phyloP scores from a whole-genome alignment of 495 filamentous ascomycete genomes.

The Filosporella fistucella region DNA sequence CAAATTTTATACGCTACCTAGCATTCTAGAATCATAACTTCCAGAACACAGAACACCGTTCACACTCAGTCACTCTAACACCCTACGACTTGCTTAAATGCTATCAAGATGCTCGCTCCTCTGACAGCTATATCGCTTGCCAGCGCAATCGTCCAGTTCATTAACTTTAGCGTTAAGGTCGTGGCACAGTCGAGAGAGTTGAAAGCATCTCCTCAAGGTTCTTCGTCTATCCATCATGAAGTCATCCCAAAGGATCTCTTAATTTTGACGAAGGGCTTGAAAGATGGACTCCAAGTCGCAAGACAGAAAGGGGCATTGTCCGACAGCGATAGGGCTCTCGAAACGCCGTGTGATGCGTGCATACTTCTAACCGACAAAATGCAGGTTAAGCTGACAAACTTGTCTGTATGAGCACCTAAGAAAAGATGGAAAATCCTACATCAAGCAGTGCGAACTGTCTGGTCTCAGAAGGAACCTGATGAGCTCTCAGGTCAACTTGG shows the following conservation, averaged over 20 bases:
- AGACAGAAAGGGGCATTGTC: neutral
- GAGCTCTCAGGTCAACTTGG: neutral
- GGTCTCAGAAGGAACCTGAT: neutral
- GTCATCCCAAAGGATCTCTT: neutral
- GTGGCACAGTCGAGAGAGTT: neutral
- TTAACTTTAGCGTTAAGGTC: constrained; percentile 1
- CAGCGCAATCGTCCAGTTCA: constrained; percentile 1
- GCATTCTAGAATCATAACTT: too few species aligned
- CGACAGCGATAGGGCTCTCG: neutral
- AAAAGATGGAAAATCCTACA: neutral
- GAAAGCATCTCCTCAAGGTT: neutral
- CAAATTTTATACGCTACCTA: too few species aligned
- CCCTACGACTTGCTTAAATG: too few species aligned
- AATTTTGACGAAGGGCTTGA: neutral
- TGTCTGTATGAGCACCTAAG: neutral
- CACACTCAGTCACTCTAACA: too few species aligned
- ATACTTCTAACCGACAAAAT: neutral
- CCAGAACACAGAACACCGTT: too few species aligned
- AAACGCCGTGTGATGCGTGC: neutral
- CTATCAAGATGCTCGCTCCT: neutral
- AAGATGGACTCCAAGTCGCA: neutral
- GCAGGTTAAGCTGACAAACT: neutral
- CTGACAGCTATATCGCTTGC: neutral
- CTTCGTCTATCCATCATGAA: neutral
- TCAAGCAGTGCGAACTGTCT: neutral